Conservation (phyloP, 345 rosid species). For the Eucalyptus grandis region DNA sequence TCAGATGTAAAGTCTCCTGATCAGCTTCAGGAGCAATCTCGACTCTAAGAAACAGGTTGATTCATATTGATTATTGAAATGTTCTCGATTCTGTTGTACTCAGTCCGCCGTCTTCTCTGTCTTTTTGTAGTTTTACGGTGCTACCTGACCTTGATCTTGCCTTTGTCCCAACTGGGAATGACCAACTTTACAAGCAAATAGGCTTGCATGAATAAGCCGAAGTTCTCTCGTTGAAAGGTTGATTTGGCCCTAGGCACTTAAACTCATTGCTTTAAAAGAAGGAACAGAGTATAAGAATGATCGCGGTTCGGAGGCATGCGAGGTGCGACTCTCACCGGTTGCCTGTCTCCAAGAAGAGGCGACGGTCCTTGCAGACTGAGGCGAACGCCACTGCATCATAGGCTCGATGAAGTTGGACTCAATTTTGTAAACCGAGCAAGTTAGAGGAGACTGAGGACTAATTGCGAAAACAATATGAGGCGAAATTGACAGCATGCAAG, state of each 20-base stretch:
- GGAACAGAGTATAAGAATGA: not conserved
- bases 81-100: not conserved
- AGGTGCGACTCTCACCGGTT: not conserved
- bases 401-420: not conserved
- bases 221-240: not conserved
- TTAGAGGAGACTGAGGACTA: not conserved
- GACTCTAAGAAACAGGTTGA: not conserved
- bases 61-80: not conserved
- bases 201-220: not conserved
- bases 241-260: not conserved
- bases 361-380: not conserved
- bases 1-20: not conserved
- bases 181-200: not conserved
- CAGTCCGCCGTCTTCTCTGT: not conserved
- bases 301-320: not conserved
- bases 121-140: not conserved
- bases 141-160: not conserved
- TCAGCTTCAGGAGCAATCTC: not conserved
- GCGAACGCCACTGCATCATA: not conserved
- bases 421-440: not conserved
- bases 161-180: not conserved
- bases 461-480: not conserved
- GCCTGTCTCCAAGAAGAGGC: not conserved
- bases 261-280: not conserved
- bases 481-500: not conserved